A percentile compares a stretch with the other conserved stretches of the same genome.
phyloP scores from a whole-genome alignment of 2,329 filamentous ascomycete genomes.

The Aspergillus arachidicola region DNA sequence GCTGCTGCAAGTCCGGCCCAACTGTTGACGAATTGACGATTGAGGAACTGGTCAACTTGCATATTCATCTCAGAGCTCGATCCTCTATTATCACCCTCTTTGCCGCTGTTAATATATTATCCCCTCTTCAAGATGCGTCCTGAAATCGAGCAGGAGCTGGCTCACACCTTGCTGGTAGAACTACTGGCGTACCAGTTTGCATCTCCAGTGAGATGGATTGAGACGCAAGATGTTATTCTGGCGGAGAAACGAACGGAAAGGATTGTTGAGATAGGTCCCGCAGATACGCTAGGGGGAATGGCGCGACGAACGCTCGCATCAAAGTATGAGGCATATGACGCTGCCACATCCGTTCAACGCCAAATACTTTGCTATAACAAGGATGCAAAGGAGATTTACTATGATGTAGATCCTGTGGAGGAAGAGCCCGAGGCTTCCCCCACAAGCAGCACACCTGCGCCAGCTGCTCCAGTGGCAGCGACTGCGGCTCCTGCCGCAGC shows the following conservation, averaged over 20 bases:
- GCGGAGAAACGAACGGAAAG: conserved; percentile 94
- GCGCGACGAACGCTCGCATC: conserved; percentile 91
- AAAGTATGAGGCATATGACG: conserved; percentile 98
- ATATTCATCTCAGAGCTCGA: background rate
- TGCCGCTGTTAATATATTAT: conserved; percentile 10
- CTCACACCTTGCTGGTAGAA: conserved; percentile 97
- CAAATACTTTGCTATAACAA: conserved; percentile 99
- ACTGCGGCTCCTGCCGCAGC: conserved; percentile 55
- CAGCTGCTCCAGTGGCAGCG: conserved; percentile 49
- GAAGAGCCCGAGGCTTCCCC: conserved; percentile 71
- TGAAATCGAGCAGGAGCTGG: conserved; percentile 98
- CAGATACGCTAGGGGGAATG: conserved; percentile 96
- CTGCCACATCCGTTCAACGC: conserved; percentile 91
- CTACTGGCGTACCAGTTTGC: conserved; percentile 99
- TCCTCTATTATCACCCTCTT: background rate
- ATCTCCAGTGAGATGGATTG: conserved; percentile 98
- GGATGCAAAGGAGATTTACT: conserved; percentile 98
- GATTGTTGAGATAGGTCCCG: conserved; percentile 95
- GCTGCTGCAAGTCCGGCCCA: background rate
- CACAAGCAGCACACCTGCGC: conserved; percentile 39
- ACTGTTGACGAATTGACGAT: background rate
- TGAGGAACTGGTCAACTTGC: background rate
- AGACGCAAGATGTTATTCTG: conserved; percentile 99
- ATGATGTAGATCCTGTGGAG: conserved; percentile 92
- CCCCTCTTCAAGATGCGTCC: conserved; percentile 74